Evolutionary conservation across 2,329 filamentous ascomycete genomes (phyloP), one percentile per base, ranked within the genome.

Genomic region (Rosellinia necatrix): DNA sequence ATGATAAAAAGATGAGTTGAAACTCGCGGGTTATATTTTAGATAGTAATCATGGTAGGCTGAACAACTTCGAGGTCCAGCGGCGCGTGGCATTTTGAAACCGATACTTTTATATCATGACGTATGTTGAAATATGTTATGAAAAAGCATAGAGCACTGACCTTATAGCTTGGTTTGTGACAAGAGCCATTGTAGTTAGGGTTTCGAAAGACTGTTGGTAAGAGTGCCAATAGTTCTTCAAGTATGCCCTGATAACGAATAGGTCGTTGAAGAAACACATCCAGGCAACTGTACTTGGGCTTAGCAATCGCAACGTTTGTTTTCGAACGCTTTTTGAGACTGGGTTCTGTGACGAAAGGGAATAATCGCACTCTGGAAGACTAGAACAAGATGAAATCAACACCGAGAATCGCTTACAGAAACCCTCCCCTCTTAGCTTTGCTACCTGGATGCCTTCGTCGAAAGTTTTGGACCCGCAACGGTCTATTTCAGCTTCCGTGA

Each of bases 221-320:
- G 6, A 3, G 4, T 29, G 12, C 53, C 53, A 57, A 6, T 9
- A 21, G 1, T 1, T 1, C 5, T 10, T 42, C 30, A 57, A 22
- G 22, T 43, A 50, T 10, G 12, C 2, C 37, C 53, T 44, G 10
- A 59, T 29, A 15, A 13, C n/a, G 22, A 22, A n/a, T 12, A 59
- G 6, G 25, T 57, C 49, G 35, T 53, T 34, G n/a, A 59, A 59
- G 12, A 57, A 59, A 24, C 21, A 53, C 9, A 43, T 40, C 57
- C 53, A 59, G 12, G 53, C 57, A 17, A 47, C 53, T 56, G 25
- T 3, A 34, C 21, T n/a, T 8, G 7, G n/a, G 3, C 22, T 51
- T 9, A 56, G 47, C 8, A 21, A 25, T 24, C 32, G 1, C 3
- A 6, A 19, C 12, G 17, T 2, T 34, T 34, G 6, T 35, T 19